phyloP scores from a whole-genome alignment of 2,329 filamentous ascomycete genomes.

The Talaromyces sp. region DNA sequence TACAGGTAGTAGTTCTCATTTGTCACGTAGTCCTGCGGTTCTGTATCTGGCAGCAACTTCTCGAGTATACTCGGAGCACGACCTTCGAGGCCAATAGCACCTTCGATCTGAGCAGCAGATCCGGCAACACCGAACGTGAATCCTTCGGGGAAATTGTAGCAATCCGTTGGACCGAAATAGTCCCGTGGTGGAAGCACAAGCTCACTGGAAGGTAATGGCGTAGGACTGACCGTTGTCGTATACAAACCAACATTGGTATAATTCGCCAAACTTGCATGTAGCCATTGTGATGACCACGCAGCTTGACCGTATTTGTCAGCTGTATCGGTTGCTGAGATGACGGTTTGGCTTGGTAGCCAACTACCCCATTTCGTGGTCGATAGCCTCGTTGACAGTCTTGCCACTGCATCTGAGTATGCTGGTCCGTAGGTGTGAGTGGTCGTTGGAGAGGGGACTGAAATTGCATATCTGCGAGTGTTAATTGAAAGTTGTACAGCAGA shows the following conservation, averaged over 20 bases:
- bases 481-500: background rate
- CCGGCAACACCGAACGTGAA: constrained; percentile 46
- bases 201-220: constrained; percentile 53
- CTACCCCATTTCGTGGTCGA: constrained; percentile 34
- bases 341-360: constrained; percentile 32
- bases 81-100: constrained; percentile 41
- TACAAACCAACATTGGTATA: constrained; percentile 40
- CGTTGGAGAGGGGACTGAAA: constrained; percentile 30
- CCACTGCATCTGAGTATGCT: constrained; percentile 25
- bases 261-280: constrained; percentile 28
- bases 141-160: constrained; percentile 34
- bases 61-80: constrained; percentile 40
- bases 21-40: constrained; percentile 48
- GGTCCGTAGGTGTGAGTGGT: constrained; percentile 30
- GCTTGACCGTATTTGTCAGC: constrained; percentile 34
- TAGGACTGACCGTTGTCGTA: constrained; percentile 54
- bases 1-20: constrained; percentile 52
- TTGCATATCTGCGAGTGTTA: constrained; percentile 27
- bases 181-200: constrained; percentile 55
- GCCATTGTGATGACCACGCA: constrained; percentile 37
- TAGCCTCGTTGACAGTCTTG: constrained; percentile 24
- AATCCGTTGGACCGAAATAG: constrained; percentile 45
- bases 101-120: constrained; percentile 46
- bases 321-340: constrained; percentile 27
- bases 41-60: constrained; percentile 30